phyloP scores from a whole-genome alignment of 495 filamentous ascomycete species.

The Podospora fimiseda region DNA sequence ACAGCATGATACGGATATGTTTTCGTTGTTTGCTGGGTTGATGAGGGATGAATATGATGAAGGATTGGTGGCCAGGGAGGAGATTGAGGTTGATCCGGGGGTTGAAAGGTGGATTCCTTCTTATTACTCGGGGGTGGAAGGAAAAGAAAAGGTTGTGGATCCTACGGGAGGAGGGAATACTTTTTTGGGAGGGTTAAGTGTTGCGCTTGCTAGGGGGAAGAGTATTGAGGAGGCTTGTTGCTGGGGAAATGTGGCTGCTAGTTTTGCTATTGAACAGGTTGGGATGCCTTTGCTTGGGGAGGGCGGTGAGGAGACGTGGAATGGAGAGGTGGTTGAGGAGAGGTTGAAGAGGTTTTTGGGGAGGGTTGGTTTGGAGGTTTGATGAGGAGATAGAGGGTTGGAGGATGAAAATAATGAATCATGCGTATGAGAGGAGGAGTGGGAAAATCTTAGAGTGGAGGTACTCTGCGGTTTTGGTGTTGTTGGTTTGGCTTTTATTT shows the following conservation, averaged over 20 bases:
- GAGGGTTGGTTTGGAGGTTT: background rate
- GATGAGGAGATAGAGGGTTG: background rate
- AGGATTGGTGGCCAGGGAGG: slow-evolving; percentile 48
- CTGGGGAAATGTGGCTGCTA: slow-evolving; percentile 78
- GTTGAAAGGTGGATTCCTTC: slow-evolving; percentile 53
- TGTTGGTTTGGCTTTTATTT: too few species aligned
- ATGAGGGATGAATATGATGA: slow-evolving; percentile 43
- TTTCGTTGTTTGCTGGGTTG: slow-evolving; percentile 45
- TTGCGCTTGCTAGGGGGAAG: slow-evolving; percentile 62
- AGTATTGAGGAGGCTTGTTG: slow-evolving; percentile 62
- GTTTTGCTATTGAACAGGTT: slow-evolving; percentile 91
- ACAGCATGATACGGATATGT: slow-evolving; percentile 47
- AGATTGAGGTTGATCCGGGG: slow-evolving; percentile 53
- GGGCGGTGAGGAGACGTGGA: slow-evolving; percentile 68
- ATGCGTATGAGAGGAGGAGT: too few species aligned
- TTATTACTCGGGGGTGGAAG: slow-evolving; percentile 48
- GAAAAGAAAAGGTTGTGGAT: slow-evolving; percentile 63
- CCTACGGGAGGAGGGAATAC: slow-evolving; percentile 95
- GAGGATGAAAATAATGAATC: background rate
- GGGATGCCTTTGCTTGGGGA: slow-evolving; percentile 62
- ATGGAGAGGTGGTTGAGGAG: slow-evolving; percentile 52
- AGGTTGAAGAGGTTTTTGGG: slow-evolving; percentile 45
- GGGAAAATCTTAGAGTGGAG: too few species aligned
- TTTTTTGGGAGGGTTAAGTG: slow-evolving; percentile 77
- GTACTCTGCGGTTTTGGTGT: too few species aligned